Evolutionary conservation across 176 grass and related monocot genomes (phyloP).

Genomic region (Hordeum vulgare): DNA sequence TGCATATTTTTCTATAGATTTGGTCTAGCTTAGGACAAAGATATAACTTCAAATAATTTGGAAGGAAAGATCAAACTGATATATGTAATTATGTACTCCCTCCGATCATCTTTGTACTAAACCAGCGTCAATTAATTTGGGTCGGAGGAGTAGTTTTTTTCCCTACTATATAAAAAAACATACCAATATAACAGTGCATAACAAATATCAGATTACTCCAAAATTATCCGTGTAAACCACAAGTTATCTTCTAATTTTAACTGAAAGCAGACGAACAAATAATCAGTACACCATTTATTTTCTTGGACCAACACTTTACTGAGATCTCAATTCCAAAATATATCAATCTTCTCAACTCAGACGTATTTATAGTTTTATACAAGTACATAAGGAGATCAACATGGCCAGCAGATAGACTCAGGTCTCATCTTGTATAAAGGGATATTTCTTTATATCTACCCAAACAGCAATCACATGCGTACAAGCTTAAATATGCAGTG

Average conservation of each 20-base stretch:
- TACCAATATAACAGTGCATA: neutral
- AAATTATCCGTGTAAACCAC: neutral
- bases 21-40: too few species aligned
- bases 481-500: slow-evolving; percentile 16
- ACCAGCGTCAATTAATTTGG: too few species aligned
- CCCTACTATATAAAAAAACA: too few species aligned
- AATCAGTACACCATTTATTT: neutral
- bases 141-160: too few species aligned
- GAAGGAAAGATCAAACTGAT: too few species aligned
- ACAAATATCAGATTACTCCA: neutral
- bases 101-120: too few species aligned
- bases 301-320: neutral
- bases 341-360: neutral
- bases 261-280: neutral
- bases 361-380: neutral
- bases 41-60: too few species aligned
- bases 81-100: too few species aligned
- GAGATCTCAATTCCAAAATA: neutral
- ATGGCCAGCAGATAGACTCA: slow-evolving; percentile 24
- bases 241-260: neutral
- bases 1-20: too few species aligned
- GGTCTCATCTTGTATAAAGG: neutral
- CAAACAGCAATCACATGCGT: slow-evolving; percentile 18
- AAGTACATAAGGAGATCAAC: slow-evolving; percentile 15
- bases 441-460: slow-evolving; percentile 13